phyloP scores from a whole-genome alignment of 768 basidiomycete species.

The Boletus pseudopeckii region DNA sequence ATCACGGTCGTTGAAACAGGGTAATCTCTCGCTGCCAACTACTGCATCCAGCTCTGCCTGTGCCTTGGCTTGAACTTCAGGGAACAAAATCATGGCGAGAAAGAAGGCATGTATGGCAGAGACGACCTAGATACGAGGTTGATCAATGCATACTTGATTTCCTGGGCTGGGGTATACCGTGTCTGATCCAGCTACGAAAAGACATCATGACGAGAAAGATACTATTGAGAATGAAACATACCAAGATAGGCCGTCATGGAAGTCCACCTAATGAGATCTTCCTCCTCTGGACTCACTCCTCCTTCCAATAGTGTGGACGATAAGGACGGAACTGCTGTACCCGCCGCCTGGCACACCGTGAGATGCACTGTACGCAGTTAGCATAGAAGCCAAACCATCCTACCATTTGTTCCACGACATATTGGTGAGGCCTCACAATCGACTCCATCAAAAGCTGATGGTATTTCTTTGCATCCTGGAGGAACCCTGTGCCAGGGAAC shows the following conservation, averaged over 20 bases:
- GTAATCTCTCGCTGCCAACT: constrained; percentile 20
- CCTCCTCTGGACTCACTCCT: constrained; percentile 13
- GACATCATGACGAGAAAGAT: not conserved
- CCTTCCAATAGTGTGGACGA: constrained; percentile 10
- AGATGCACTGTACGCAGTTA: not conserved
- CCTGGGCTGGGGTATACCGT: constrained; percentile 29
- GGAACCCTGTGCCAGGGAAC: constrained; percentile 36
- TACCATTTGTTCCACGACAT: constrained; percentile 49
- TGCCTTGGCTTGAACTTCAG: constrained; percentile 24
- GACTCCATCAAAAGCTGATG: constrained; percentile 31
- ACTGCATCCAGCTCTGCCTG: constrained; percentile 25
- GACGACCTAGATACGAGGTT: constrained; percentile 4
- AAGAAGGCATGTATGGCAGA: constrained; percentile 22
- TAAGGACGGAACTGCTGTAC: constrained; percentile 16
- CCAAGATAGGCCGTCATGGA: constrained; percentile 11
- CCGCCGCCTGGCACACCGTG: constrained; percentile 12
- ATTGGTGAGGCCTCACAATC: constrained; percentile 43
- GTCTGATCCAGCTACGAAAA: constrained; percentile 39
- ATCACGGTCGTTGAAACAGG: constrained; percentile 20
- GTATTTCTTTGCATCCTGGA: constrained; percentile 28
- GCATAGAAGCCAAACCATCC: not conserved
- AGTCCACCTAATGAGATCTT: constrained; percentile 20
- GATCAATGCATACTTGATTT: constrained; percentile 10
- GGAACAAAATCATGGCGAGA: constrained; percentile 24
- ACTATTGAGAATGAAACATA: not conserved